Conservation (phyloP, 2,329 filamentous ascomycete genomes). For the Monosporascus sp. region DNA sequence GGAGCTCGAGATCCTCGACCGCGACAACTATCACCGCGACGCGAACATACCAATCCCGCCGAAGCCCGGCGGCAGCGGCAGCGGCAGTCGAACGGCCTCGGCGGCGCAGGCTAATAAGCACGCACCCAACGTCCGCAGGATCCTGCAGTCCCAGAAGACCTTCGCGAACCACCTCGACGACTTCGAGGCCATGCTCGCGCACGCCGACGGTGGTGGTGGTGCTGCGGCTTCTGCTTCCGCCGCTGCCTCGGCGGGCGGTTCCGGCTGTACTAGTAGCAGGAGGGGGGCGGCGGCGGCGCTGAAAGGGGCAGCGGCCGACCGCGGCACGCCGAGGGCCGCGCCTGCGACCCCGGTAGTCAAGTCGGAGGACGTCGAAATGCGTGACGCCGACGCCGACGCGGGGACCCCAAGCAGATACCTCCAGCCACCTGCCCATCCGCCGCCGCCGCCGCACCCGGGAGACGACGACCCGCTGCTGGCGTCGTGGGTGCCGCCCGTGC, state of each 20-base stretch:
- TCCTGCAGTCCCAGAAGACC: slow-evolving; percentile 75
- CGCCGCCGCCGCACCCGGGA: slow-evolving; percentile 36
- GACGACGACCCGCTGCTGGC: slow-evolving; percentile 55
- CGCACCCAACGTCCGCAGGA: slow-evolving; percentile 68
- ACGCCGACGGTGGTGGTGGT: slow-evolving; percentile 1
- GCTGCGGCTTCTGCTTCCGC: slow-evolving; percentile 24
- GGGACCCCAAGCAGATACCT: not conserved
- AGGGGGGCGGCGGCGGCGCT: slow-evolving; percentile 11
- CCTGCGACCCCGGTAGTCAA: slow-evolving; percentile 9
- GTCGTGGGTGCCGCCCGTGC: slow-evolving; percentile 52
- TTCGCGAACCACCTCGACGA: slow-evolving; percentile 81
- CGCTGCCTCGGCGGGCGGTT: slow-evolving; percentile 16
- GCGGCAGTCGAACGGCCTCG: not conserved
- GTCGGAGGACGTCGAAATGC: slow-evolving; percentile 31
- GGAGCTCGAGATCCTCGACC: slow-evolving; percentile 76
- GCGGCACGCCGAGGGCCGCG: not conserved
- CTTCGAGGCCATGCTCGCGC: slow-evolving; percentile 58
- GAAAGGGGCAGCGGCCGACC: not conserved
- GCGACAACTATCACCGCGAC: slow-evolving; percentile 66
- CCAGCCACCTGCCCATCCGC: slow-evolving; percentile 28
- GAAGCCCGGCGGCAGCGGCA: slow-evolving; percentile 41
- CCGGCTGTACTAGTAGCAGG: slow-evolving; percentile 13
- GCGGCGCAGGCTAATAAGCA: slow-evolving; percentile 47
- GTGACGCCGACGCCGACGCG: slow-evolving; percentile 27
- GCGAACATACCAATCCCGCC: slow-evolving; percentile 64